Evolutionary conservation across 129 eudicot species (phyloP).

Genomic region (Kitagawia praeruptora): DNA sequence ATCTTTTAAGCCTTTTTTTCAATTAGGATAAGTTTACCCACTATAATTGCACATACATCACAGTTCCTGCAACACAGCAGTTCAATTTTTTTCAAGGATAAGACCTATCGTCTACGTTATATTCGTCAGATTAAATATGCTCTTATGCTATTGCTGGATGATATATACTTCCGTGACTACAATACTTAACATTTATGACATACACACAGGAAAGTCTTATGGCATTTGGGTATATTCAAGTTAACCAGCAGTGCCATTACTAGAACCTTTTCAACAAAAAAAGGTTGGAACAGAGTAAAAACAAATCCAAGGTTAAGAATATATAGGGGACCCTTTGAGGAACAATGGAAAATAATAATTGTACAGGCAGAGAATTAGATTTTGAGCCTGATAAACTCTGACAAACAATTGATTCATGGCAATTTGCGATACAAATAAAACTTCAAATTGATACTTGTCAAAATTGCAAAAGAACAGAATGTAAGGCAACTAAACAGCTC

Average conservation of each 20-base stretch:
- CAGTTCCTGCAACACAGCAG: background rate
- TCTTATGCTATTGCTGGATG: background rate
- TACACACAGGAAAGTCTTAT: background rate
- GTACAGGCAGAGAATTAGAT: background rate
- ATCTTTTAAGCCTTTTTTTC: background rate
- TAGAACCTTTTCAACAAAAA: too few relatives aligned
- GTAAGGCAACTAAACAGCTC: conserved; percentile 2
- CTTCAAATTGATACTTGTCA: conserved; percentile 16
- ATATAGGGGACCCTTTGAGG: too few relatives aligned
- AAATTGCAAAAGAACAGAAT: conserved; percentile 14
- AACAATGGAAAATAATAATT: background rate
- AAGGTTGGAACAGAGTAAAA: background rate
- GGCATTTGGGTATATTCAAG: background rate
- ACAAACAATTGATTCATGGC: background rate
- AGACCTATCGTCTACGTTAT: background rate
- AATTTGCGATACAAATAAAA: conserved; percentile 3
- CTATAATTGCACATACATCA: background rate
- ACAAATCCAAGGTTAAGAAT: background rate
- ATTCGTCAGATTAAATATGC: background rate
- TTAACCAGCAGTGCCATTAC: background rate
- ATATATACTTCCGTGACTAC: background rate
- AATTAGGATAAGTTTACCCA: background rate
- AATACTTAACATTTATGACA: background rate
- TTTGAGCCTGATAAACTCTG: background rate
- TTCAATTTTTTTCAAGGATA: background rate